Evolutionary conservation across 2,329 filamentous ascomycete genomes (phyloP), one percentile per base, ranked within the genome.

Genomic region (Periconia sp.): DNA sequence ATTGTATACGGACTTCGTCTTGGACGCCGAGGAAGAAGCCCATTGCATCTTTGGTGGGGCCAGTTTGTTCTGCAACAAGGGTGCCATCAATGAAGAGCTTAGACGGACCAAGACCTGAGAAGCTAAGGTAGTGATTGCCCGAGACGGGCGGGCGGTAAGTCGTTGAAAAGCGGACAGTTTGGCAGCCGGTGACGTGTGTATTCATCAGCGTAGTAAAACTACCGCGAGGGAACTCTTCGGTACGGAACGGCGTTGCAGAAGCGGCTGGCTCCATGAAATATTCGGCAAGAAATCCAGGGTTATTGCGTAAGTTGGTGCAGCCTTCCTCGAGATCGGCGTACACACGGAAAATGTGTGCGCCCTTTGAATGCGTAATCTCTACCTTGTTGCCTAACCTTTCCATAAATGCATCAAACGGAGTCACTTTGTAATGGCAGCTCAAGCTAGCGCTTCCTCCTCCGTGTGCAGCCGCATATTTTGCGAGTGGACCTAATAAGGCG

Each of bases 401-500:
- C 10, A 33, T 33, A 32, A 50, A 50, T 7, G 46, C 43, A 34
- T 50, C 47, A 19, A 43, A 43, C 15, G 50, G 50, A 12, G 4
- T 30, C 17, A 54, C 32, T 19, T 48, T 50, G 36, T 56, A 56
- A 33, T 53, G 50, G 21, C 34, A 46, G 17, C 51, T 52, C 11
- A 57, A 18, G 21, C 25, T 39, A 3, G 51, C 51, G 28, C 47
- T 52, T 3, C 48, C 51, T 10, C 51, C 47, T 3, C 53, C 43
- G 31, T 48, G 47, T 4, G 46, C 52, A 29, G 38, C 43, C 5
- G 44, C 35, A 26, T 56, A 40, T 22, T 80, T 80, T 2, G 78
- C 80, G 71, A 79, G 83, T 25, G 74, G 74, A 0, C 82, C 82
- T 26, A 85, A 68, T 22, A 85, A 62, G 1, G 80, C 80, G 9